These are phyloP conservation scores for Pseudogymnoascus sp. DNA, from an alignment of 2,329 filamentous ascomycete genomes.

Conservation along the genomic window DNA sequence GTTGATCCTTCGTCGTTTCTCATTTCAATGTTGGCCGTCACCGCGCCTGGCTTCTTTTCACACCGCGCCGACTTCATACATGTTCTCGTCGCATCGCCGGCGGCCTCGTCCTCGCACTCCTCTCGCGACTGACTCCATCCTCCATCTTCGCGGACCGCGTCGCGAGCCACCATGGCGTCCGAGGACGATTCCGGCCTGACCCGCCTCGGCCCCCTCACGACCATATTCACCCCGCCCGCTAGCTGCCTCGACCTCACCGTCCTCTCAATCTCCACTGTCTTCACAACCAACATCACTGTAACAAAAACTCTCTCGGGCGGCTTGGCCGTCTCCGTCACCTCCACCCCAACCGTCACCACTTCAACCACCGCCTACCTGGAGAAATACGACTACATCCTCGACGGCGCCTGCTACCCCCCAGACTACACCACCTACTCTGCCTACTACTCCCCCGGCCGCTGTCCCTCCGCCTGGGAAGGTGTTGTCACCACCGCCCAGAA, in stretches of 20 bases:
- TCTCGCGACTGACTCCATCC: not conserved
- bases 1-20: not conserved
- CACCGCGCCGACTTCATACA: not conserved
- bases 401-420: not conserved
- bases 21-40: not conserved
- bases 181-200: not conserved
- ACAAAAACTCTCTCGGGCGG: slow-evolving; percentile 13
- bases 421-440: not conserved
- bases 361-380: not conserved
- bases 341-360: slow-evolving; percentile 8
- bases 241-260: slow-evolving; percentile 11
- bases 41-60: not conserved
- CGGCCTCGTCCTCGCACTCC: not conserved
- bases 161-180: not conserved
- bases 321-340: slow-evolving; percentile 12
- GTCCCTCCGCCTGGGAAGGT: not conserved
- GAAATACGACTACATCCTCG: not conserved
- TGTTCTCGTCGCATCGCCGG: not conserved
- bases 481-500: not conserved
- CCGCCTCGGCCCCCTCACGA: slow-evolving; percentile 13
- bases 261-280: slow-evolving; percentile 9
- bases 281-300: not conserved
- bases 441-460: slow-evolving; percentile 1
- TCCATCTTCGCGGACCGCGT: not conserved
- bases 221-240: slow-evolving; percentile 14